Evolutionary conservation across 2,329 filamentous ascomycete species (phyloP), one percentile per base, ranked within the genome.

Genomic region (Arthrobotrys entomopaga): DNA sequence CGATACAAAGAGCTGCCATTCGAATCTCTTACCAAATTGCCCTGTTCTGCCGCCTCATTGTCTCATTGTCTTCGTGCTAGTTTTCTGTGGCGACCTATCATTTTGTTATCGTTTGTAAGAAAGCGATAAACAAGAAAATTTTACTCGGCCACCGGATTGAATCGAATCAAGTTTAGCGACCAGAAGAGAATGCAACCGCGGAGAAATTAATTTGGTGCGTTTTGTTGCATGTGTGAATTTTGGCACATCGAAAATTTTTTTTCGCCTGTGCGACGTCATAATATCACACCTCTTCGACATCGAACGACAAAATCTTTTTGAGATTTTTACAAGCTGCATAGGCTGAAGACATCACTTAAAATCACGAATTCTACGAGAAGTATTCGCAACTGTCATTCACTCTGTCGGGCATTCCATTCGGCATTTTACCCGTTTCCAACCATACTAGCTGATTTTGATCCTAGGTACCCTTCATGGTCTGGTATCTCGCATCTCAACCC

Each of bases 251-350:
- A 43, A 15, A n/a, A 7, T 40, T 46, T 46, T 46, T 46, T 46
- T 46, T 46, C 8, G 20, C 48, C 20, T 50, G 52, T 34, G 22
- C 56, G 22, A 60, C 56, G 48, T 46, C 56, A 61, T 24, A 6
- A 16, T 57, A 50, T 70, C 40, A 57, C 46, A 64, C 48, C 6
- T 10, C 10, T 34, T 46, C 42, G 42, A 15, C 43, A 24, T 52
- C 50, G 38, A 13, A 26, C 38, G 26, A 22, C 43, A 26, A 58
- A 43, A 60, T 46, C 46, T 50, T 50, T 1, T 19, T 13, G 10
- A 29, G 38, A 52, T 66, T 63, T 66, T 63, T 56, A 73, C 66
- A 61, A 61, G 63, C 61, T 73, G 65, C 69, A 61, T 66, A 73
- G 61, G 54, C 34, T 65, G 46, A 16, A 11, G 16, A 48, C 26